Evolutionary conservation across 75 land plant species (phyloP), one percentile per base, ranked within the genome.

Genomic region (Chamaecyparis obtusa): DNA sequence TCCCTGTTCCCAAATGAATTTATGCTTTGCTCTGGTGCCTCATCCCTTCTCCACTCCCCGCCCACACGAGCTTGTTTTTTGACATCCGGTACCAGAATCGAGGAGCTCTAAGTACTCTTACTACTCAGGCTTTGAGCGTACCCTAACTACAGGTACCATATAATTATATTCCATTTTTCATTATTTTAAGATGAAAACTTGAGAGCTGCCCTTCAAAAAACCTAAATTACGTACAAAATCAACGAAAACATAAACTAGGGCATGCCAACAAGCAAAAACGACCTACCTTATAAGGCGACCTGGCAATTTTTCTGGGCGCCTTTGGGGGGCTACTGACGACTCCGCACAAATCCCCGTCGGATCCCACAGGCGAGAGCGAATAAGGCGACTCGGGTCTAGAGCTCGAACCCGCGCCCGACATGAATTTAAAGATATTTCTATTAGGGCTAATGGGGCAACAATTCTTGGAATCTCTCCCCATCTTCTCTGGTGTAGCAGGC

Each of bases 271-370:
- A 27, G 9, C n/a, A 9, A 19, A 44, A 9, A 36, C 17, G 19
- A 7, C 72, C 14, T 88, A 95, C 99, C 94, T 98, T 98, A 86
- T 97, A 98, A 21, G 99, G 99, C 33, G 99, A 96, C 89, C 96
- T 93, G 11, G 99, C 95, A 36, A 98, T 94, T 89, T 98, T 98
- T 72, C 99, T 87, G 11, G 99, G 95, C 3, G 94, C 93, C 87
- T 96, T 98, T 1, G 96, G 92, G 19, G 99, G 95, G 36, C 96
- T 91, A 17, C 95, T 87, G 11, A 82, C 87, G 43, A 95, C 93
- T 46, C 88, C 84, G 13, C 91, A 41, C 35, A 90, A 86, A 9
- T 93, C 93, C 21, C 83, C 88, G 86, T 95, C 96, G 6, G 87
- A 44, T 0, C 92, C 95, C 36, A 93, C 89, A 21, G 92, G 90